These are phyloP conservation scores for Tylopilus vinaceipallidus DNA, from an alignment of 768 basidiomycete genomes.

Conservation along the genomic window DNA sequence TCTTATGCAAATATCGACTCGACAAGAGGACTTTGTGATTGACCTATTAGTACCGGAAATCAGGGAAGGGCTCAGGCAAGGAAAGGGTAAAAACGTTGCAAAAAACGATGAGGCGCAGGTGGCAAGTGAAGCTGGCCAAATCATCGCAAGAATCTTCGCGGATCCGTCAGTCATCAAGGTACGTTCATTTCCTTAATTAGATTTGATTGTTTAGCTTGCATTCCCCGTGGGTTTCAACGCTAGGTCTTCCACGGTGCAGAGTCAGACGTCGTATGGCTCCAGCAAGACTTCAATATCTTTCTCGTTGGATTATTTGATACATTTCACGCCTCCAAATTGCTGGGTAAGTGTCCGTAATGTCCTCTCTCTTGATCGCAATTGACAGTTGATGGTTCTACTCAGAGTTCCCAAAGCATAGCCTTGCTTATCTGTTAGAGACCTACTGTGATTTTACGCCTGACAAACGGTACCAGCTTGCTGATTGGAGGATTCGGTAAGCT, in stretches of 20 bases:
- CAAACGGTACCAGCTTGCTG: conserved; percentile 95
- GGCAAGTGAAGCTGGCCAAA: conserved; percentile 42
- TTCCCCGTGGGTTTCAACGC: neutral
- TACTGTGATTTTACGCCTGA: conserved; percentile 90
- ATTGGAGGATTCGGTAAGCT: conserved; percentile 88
- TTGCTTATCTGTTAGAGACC: conserved; percentile 80
- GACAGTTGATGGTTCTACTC: neutral
- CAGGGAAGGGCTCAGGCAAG: conserved; percentile 65
- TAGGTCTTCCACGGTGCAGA: conserved; percentile 95
- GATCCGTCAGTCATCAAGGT: conserved; percentile 86
- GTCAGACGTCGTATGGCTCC: conserved; percentile 93
- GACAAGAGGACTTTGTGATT: conserved; percentile 83
- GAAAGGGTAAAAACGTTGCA: conserved; percentile 42
- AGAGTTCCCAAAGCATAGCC: conserved; percentile 84
- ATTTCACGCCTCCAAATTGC: conserved; percentile 85
- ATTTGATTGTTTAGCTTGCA: neutral
- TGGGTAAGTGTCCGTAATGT: conserved; percentile 45
- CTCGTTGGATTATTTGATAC: conserved; percentile 98
- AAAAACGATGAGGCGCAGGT: conserved; percentile 14
- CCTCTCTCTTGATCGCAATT: neutral
- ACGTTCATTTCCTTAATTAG: conserved; percentile 9
- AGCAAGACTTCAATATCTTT: conserved; percentile 92
- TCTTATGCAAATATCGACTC: conserved; percentile 88
- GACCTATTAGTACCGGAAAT: conserved; percentile 66
- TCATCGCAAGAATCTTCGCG: conserved; percentile 54